Evolutionary conservation across 768 basidiomycete genomes (phyloP).

Genomic region (Tricholoma furcatifolium): DNA sequence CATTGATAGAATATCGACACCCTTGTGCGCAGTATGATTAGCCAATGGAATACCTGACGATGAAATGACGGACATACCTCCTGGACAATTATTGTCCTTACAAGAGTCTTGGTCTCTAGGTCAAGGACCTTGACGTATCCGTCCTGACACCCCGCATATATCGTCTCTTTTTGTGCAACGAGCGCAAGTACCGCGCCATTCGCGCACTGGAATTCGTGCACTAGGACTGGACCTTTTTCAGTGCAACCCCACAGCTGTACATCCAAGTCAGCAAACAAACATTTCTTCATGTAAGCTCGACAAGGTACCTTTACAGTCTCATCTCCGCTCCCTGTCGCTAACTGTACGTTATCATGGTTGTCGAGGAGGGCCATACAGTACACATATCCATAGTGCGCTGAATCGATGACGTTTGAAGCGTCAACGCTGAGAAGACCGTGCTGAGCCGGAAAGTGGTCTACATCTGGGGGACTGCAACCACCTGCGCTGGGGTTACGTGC

Average conservation of each 20-base stretch:
- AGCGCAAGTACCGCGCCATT: conserved; percentile 86
- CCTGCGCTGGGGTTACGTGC: conserved; percentile 51
- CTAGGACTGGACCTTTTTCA: conserved; percentile 39
- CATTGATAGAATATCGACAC: conserved; percentile 80
- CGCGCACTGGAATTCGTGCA: conserved; percentile 68
- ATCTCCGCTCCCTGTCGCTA: conserved; percentile 90
- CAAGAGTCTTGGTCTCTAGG: conserved; percentile 82
- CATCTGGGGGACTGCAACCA: conserved; percentile 28
- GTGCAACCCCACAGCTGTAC: conserved; percentile 68
- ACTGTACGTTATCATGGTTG: conserved; percentile 33
- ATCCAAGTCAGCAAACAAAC: background rate
- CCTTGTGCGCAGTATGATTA: conserved; percentile 32
- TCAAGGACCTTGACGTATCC: conserved; percentile 92
- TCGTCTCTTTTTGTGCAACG: conserved; percentile 68
- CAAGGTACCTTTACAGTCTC: conserved; percentile 75
- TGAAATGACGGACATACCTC: conserved; percentile 46
- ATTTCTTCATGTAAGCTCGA: background rate
- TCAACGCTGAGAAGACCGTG: conserved; percentile 55
- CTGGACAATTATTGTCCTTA: conserved; percentile 84
- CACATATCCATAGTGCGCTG: conserved; percentile 93
- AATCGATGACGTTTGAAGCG: conserved; percentile 71
- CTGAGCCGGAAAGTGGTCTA: conserved; percentile 26
- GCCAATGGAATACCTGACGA: background rate
- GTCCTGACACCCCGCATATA: conserved; percentile 93
- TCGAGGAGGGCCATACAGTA: conserved; percentile 67